Evolutionary conservation across 495 filamentous ascomycete species (phyloP).

Genomic region (Xylaria curta): DNA sequence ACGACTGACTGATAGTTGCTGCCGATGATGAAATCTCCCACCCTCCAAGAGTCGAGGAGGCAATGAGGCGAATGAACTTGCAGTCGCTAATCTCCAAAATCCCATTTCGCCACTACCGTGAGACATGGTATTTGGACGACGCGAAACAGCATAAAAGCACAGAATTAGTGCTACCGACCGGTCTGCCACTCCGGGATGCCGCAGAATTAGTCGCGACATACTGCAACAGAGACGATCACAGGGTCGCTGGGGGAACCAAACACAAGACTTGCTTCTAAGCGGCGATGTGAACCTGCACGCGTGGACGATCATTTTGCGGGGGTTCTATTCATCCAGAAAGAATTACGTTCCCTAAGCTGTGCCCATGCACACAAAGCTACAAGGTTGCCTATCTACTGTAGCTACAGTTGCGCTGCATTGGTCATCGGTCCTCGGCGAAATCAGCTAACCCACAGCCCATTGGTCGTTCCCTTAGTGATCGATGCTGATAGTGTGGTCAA

Average conservation of each 20-base stretch:
- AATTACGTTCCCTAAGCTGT: neutral
- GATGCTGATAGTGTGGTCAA: slow-evolving; percentile 48
- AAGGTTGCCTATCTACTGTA: neutral
- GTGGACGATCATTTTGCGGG: slow-evolving; percentile 19
- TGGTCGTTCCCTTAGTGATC: slow-evolving; percentile 45
- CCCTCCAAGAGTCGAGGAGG: neutral
- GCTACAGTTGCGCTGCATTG: slow-evolving; percentile 9
- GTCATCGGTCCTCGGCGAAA: slow-evolving; percentile 20
- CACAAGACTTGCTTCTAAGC: slow-evolving; percentile 11
- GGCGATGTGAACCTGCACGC: slow-evolving; percentile 18
- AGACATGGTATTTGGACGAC: slow-evolving; percentile 18
- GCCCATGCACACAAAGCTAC: slow-evolving; percentile 1
- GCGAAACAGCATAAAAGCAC: slow-evolving; percentile 15
- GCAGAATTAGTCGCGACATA: neutral
- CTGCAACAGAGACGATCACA: slow-evolving; percentile 17
- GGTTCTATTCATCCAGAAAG: slow-evolving; percentile 1
- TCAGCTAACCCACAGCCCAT: slow-evolving; percentile 15
- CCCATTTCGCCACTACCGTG: slow-evolving; percentile 21
- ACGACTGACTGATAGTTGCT: neutral
- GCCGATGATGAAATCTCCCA: neutral
- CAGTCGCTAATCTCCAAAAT: slow-evolving; percentile 2
- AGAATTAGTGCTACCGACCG: slow-evolving; percentile 16
- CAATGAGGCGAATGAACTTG: slow-evolving; percentile 13
- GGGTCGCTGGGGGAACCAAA: neutral
- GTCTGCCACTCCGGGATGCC: slow-evolving; percentile 11